Evolutionary conservation across 345 rosid genomes (phyloP), one percentile per base, ranked within the genome.

Genomic region (Eucalyptus decipiens): DNA sequence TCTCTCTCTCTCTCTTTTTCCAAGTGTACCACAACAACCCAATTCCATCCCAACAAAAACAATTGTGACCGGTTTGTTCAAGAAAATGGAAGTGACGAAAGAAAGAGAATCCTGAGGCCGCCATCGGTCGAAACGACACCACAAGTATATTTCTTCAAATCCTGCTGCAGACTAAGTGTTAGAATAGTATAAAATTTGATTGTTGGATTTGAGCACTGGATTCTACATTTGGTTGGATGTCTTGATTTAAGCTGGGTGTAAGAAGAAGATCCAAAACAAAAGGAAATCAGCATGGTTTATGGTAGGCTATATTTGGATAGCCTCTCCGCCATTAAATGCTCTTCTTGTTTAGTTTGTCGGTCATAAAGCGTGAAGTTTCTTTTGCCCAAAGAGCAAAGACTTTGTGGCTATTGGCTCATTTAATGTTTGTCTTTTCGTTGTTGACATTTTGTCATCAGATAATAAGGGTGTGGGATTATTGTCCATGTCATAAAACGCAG

Each of bases 51-150:
- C 30, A 58, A 58, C 65, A 58, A 58, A 58, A 58, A 58, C 65
- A 58, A 24, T 26, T 58, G 87, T 92, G 43, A 8, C 90, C 88
- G 72, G 92, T 90, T 56, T 85, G 50, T 28, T 30, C 32, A 83
- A 93, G 90, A 69, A 91, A 87, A 72, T 91, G 87, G 13, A 91
- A 85, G 86, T 92, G 92, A 81, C 86, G 56, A 18, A 92, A 89
- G 43, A 90, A 6, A 8, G 93, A 91, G 62, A 95, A 91, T 9
- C 89, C 91, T 9, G 93, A 86, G 1, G 95, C 91, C 4, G 94
- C 89, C 92, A 86, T 91, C 2, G 95, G 93, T 93, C 92, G 93
- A 24, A 94, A 83, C 47, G 93, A 92, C 42, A 89, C 95, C 90
- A 93, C 91, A 67, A 93, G 94, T 80, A 93, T 90, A 85, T 90